Percentiles rank a stretch among this genome's conserved stretches.
Evolutionary conservation across 1,139 yeast genomes (phyloP).

Genomic region (Suhomyces choctaworum): DNA sequence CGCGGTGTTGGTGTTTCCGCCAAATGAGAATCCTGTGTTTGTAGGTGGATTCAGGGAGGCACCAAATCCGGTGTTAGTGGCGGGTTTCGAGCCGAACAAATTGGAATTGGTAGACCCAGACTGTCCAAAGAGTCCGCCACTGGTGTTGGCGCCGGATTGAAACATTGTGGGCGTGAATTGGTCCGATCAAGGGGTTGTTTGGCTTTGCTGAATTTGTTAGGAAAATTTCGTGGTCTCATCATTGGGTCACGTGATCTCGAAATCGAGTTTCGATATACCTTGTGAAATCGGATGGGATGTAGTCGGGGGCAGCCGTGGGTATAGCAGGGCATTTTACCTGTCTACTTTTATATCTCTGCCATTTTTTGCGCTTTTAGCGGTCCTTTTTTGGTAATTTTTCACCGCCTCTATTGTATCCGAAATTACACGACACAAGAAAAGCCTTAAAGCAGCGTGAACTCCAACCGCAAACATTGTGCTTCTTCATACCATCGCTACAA

Average conservation of each 20-base stretch:
- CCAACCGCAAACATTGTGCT: too few relatives aligned
- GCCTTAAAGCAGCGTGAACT: too few relatives aligned
- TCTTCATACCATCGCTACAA: too few relatives aligned
- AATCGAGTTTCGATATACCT: too few relatives aligned
- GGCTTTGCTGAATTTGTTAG: slow-evolving; percentile 1
- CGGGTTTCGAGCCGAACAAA: slow-evolving; percentile 11
- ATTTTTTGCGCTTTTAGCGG: too few relatives aligned
- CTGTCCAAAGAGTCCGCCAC: slow-evolving; percentile 12
- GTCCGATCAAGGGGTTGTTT: slow-evolving; percentile 2
- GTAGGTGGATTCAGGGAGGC: slow-evolving; percentile 3
- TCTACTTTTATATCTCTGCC: too few relatives aligned
- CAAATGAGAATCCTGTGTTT: slow-evolving; percentile 6
- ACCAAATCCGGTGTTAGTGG: slow-evolving; percentile 9
- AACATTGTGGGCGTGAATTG: slow-evolving; percentile 7
- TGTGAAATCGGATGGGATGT: too few relatives aligned
- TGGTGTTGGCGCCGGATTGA: slow-evolving; percentile 7
- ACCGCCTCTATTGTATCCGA: too few relatives aligned
- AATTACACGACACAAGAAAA: too few relatives aligned
- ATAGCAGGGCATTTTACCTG: too few relatives aligned
- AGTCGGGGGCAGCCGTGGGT: too few relatives aligned
- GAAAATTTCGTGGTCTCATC: slow-evolving; percentile 5
- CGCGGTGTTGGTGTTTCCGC: slow-evolving; percentile 4
- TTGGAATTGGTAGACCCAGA: slow-evolving; percentile 9
- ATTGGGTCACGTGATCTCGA: slow-evolving; percentile 5
- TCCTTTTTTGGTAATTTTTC: too few relatives aligned